Evolutionary conservation across 2,329 filamentous ascomycete genomes (phyloP).

Genomic region (Lecanosticta acicola): DNA sequence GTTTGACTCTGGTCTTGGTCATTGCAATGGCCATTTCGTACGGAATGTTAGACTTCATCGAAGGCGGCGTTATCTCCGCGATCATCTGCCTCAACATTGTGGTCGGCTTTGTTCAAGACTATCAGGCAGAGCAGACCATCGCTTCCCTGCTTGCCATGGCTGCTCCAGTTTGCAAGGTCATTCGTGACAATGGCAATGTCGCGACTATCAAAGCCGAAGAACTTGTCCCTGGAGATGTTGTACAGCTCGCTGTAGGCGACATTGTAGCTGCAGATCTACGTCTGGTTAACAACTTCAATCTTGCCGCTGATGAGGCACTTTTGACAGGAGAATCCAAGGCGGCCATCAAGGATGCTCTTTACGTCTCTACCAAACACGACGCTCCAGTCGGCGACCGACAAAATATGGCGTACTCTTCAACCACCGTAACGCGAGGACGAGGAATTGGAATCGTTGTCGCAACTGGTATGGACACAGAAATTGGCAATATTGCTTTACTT

Average conservation of each 20-base stretch:
- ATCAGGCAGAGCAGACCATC: constrained; percentile 56
- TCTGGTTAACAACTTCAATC: constrained; percentile 61
- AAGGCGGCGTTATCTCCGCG: constrained; percentile 54
- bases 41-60: constrained; percentile 55
- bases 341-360: constrained; percentile 27
- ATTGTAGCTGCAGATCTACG: constrained; percentile 63
- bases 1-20: constrained; percentile 43
- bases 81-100: constrained; percentile 56
- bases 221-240: constrained; percentile 62
- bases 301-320: constrained; percentile 68
- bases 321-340: constrained; percentile 64
- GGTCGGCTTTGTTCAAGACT: constrained; percentile 57
- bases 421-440: constrained; percentile 58
- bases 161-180: constrained; percentile 51
- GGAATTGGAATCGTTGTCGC: constrained; percentile 53
- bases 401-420: constrained; percentile 61
- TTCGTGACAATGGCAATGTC: constrained; percentile 50
- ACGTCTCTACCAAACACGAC: constrained; percentile 31
- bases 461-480: constrained; percentile 61
- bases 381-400: constrained; percentile 56
- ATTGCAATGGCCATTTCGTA: constrained; percentile 55
- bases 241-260: constrained; percentile 58
- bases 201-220: constrained; percentile 50
- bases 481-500: constrained; percentile 59
- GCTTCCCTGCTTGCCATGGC: constrained; percentile 52